A percentile compares a stretch with the other conserved stretches of the same genome.
Conservation (phyloP, 2,329 filamentous ascomycete species). For the Botryosphaeria dothidea region DNA sequence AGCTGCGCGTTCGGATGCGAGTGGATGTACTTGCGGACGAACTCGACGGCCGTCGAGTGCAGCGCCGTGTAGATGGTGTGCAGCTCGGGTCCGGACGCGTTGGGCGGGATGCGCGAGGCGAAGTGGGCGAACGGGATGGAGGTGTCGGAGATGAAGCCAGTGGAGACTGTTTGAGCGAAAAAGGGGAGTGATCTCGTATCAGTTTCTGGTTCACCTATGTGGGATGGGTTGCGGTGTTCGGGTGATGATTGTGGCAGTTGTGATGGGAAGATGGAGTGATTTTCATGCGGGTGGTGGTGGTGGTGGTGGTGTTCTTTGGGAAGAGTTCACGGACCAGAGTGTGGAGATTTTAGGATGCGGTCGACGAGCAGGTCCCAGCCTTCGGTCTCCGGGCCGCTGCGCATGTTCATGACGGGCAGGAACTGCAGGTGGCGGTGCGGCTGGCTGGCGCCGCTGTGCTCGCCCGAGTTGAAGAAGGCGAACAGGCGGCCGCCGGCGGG, state of each 20-base stretch:
- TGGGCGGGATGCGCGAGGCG: constrained; percentile 41
- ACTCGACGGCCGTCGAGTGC: constrained; percentile 33
- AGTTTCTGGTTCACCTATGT: not conserved
- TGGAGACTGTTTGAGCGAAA: constrained; percentile 21
- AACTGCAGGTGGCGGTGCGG: constrained; percentile 72
- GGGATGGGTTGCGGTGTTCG: not conserved
- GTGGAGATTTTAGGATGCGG: constrained; percentile 28
- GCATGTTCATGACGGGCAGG: constrained; percentile 66
- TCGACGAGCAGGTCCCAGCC: constrained; percentile 56
- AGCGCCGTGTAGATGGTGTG: constrained; percentile 36
- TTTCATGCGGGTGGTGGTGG: not conserved
- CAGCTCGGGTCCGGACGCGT: constrained; percentile 40
- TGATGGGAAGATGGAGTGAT: not conserved
- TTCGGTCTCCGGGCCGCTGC: constrained; percentile 44
- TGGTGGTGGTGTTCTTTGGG: not conserved
- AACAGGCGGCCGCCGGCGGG: constrained; percentile 49
- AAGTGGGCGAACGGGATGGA: constrained; percentile 55
- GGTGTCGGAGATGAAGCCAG: constrained; percentile 26
- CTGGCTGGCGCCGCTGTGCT: constrained; percentile 69
- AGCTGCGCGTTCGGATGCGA: constrained; percentile 39
- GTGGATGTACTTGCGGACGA: constrained; percentile 43
- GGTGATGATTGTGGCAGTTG: not conserved
- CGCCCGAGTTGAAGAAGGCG: constrained; percentile 71
- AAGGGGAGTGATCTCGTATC: not conserved
- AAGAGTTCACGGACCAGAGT: constrained; percentile 8